A percentile compares a stretch with the other conserved stretches of the same genome.
Conservation (phyloP, 108 stramenopile species). For the Fragilariopsis cylindrus region DNA sequence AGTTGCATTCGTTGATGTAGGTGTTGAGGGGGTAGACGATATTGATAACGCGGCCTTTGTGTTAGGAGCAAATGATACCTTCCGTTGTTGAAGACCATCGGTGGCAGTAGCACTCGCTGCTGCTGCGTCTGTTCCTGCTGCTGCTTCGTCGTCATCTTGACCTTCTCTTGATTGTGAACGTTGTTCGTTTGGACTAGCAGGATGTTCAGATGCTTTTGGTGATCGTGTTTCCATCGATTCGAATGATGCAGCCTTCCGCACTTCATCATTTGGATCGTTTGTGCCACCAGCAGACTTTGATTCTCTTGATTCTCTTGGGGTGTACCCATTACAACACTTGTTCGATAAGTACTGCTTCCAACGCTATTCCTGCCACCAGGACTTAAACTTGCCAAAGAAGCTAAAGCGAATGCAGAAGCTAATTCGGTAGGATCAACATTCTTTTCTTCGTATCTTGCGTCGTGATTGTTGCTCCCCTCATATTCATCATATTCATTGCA, state of each 20-base stretch:
- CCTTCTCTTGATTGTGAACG: conserved; percentile 13
- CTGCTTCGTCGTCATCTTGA: neutral
- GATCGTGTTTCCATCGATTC: conserved; percentile 28
- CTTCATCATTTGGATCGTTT: neutral
- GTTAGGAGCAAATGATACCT: conserved; percentile 39
- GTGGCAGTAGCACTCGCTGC: neutral
- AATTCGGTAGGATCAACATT: conserved; percentile 36
- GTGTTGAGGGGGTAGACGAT: conserved; percentile 1
- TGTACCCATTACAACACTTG: neutral
- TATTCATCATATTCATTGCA: neutral
- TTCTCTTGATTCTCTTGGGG: conserved; percentile 12
- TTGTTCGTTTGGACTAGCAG: conserved; percentile 22
- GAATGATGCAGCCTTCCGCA: conserved; percentile 19
- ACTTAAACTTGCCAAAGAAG: conserved; percentile 27
- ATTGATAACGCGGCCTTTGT: conserved; percentile 10
- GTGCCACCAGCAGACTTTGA: neutral
- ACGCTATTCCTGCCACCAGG: conserved; percentile 1
- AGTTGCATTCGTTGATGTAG: neutral
- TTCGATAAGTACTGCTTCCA: neutral
- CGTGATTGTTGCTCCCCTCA: neutral
- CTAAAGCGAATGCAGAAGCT: conserved; percentile 45
- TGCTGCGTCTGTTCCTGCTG: conserved; percentile 10
- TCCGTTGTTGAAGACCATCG: neutral
- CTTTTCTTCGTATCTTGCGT: neutral
- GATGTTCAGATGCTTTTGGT: conserved; percentile 18